Evolutionary conservation across 306 rosid genomes (phyloP), one percentile per base, ranked within the genome.

Genomic region (Vigna angularis): DNA sequence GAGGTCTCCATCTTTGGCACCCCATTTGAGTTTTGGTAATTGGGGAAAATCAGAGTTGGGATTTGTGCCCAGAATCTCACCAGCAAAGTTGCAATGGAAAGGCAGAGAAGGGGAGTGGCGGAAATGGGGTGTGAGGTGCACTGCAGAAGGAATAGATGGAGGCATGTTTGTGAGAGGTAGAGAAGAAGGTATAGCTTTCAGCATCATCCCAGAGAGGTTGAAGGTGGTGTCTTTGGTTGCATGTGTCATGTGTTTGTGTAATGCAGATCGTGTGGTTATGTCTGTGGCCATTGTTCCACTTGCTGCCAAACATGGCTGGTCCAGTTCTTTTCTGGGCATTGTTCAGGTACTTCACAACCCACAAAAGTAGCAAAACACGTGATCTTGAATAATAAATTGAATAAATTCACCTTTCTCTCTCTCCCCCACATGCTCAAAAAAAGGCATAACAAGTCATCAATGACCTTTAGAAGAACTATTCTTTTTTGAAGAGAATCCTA

Each of bases 241-340:
- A 12, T 88, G 89, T 51, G 96, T 88, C 1, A 94, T 94, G 98
- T 92, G 98, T 36, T 82, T 94, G 3, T 92, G 97, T 51, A 94
- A 94, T 81, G 98, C 96, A 1, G 98, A 94, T 38, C 80, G 98
- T n/a, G 97, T 94, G 6, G 98, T 94, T 15, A 94, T 94, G 98
- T 94, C 98, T 0, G 96, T 94, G 2, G 96, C 98, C 15, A 44
- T 94, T 63, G 97, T 94, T 42, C 98, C 98, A 3, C 91, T 94
- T 0, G 98, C 97, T 20, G 88, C 89, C 11, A 82, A 88, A 79
- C 69, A 86, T 66, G 97, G 96, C 4, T 94, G 97, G 98, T 85
- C 95, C 44, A 94, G 81, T 64, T 84, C 97, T 50, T 94, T 94
- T 72, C 87, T 92, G 20, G 98, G 98, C 79, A 86, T 94, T 59